Conservation (phyloP, 2,329 filamentous ascomycete species). For the Verticillium longisporum region DNA sequence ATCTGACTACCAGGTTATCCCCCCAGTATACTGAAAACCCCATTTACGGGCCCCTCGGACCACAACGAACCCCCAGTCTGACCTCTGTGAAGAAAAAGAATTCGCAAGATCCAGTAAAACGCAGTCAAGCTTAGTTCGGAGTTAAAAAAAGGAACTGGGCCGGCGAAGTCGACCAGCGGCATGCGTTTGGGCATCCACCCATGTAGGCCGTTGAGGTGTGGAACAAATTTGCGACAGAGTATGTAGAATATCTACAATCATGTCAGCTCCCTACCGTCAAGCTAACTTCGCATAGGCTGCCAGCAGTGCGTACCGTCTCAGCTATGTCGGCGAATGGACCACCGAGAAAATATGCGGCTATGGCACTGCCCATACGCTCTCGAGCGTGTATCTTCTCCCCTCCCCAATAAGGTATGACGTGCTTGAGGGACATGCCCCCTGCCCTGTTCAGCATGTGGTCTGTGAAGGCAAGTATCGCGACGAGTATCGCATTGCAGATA, state of each 20-base stretch:
- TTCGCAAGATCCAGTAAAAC: neutral
- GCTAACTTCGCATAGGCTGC: neutral
- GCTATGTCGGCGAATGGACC: neutral
- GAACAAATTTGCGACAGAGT: neutral
- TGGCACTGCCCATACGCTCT: neutral
- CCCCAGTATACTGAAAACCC: neutral
- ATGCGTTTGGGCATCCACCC: neutral
- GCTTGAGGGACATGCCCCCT: neutral
- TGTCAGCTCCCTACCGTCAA: neutral
- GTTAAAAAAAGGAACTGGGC: neutral
- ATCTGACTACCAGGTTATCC: constrained; percentile 4
- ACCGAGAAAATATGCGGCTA: neutral
- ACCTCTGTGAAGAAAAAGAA: neutral
- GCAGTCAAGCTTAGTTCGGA: neutral
- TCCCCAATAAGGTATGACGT: neutral
- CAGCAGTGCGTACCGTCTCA: neutral
- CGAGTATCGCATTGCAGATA: neutral
- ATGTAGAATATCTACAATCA: neutral
- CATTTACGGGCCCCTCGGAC: neutral
- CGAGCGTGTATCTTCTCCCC: neutral
- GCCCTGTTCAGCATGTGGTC: neutral
- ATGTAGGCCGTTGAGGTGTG: neutral
- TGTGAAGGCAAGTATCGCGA: neutral
- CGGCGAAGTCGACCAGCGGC: neutral
- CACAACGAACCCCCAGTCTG: neutral